Evolutionary conservation across 2,329 filamentous ascomycete genomes (phyloP), one percentile per base, ranked within the genome.

Genomic region (Monosporascus sp.): DNA sequence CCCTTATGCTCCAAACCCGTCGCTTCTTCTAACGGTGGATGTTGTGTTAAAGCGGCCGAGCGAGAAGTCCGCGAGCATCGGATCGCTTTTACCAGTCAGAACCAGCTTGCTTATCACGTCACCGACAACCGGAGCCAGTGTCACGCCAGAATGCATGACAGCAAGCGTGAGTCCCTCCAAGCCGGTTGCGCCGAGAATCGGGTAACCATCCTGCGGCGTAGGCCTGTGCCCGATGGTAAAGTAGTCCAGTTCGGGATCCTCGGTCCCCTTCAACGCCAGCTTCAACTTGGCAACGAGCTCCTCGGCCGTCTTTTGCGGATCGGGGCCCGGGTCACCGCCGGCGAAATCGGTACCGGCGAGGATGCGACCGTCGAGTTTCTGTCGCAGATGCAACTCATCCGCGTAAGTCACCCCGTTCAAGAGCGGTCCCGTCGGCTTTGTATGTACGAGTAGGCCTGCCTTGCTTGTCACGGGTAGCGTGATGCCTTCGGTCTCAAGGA

Each of bases 111-210:
- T 55, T 50, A 64, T 24, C 19, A 64, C 37, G 45, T 66, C 50
- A 3, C 65, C 65, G 1, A 66, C 64, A 27, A 61, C 41, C 5
- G 64, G 60, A 2, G 63, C 58, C 45, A 64, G 54, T 1, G 63
- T 66, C 3, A 68, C 63, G 14, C 64, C 63, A 1, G 64, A 67
- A 53, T 68, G 66, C 67, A 68, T 68, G 2, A 67, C 65, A 1
- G 66, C 67, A 38, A 68, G 50, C 3, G 60, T 63, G 7, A 69
- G 52, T 1, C 66, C 67, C 2, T 63, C 50, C 26, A 58, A 20
- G 1, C 66, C 66, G 9, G 56, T 65, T 5, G 56, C 26, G 5
- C 66, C 66, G 2, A 68, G 58, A 19, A 67, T 65, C 2, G 66
- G 65, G 27, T 64, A 49, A 1, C 65, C 65, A 48, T 69, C 67